These are phyloP conservation scores for Cytospora piceicola DNA, from an alignment of 2,329 filamentous ascomycete species.

Conservation along the genomic window DNA sequence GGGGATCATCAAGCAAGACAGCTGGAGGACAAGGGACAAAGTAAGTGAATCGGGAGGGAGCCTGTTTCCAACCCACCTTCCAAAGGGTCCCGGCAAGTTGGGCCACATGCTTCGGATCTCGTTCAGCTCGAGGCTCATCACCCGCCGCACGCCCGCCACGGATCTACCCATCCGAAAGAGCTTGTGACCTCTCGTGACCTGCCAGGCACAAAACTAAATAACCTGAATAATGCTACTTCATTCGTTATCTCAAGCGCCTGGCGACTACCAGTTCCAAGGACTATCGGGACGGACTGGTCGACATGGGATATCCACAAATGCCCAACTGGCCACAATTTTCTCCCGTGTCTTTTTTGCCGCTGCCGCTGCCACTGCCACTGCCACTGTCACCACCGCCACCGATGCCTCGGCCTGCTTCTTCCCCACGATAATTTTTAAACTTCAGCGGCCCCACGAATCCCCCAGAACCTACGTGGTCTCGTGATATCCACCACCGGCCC, in stretches of 20 bases:
- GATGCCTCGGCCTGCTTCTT: background rate
- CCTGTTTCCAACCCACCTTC: too few species aligned
- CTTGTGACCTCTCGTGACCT: slow-evolving; percentile 13
- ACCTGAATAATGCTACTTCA: background rate
- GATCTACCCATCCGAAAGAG: slow-evolving; percentile 6
- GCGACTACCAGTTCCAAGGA: background rate
- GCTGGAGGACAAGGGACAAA: too few species aligned
- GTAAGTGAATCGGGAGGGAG: too few species aligned
- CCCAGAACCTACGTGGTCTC: background rate
- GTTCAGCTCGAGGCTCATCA: background rate
- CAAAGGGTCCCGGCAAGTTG: too few species aligned
- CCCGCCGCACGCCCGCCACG: slow-evolving; percentile 7
- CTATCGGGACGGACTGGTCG: background rate
- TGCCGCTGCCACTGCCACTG: background rate
- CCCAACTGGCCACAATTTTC: slow-evolving; percentile 5
- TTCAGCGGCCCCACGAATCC: background rate
- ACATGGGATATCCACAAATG: background rate
- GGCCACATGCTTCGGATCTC: background rate
- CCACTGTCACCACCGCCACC: background rate
- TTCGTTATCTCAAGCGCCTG: slow-evolving; percentile 12
- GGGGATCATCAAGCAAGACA: background rate
- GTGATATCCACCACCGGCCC: background rate
- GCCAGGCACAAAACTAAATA: background rate
- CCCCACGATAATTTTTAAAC: background rate
- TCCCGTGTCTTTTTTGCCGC: background rate